Base-by-base conservation (phyloP, 164 flowering plant genomes). In the Magnolia sinica region DNA sequence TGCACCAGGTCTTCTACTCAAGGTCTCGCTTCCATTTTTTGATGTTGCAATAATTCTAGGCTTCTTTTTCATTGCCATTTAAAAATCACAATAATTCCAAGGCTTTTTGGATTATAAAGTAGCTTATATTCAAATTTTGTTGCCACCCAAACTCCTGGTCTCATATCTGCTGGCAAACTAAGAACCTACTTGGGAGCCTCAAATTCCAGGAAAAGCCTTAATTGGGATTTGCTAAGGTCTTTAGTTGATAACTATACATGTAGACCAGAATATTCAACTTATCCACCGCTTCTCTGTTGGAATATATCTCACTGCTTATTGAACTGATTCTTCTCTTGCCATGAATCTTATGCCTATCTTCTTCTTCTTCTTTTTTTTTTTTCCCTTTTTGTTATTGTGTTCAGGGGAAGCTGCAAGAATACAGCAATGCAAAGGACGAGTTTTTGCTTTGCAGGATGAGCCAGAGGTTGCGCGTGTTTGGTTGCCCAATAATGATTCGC, bases 361-460 rank as follows among this genome's bases (percentile, higher is more conserved):
- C 1, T 0, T 63, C 24, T 23, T 23, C 1, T 23, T 23, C 1
- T 73, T 52, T n/a, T n/a, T n/a, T n/a, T n/a, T n/a, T n/a, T n/a
- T n/a, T n/a, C n/a, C n/a, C n/a, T n/a, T n/a, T 63, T n/a, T 73
- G 59, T 13, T 37, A 73, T 18, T 16, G 4, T 76, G 24, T 79
- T 64, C 64, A 96, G 98, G 90, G 87, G 99, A 96, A 87, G 96
- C 98, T 75, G 98, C 94, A 67, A 88, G 99, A 82, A 96, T 96
- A 11, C 94, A 93, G 71, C 84, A 88, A 72, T 96, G 97, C 79
- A 92, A 89, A 81, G 99, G 99, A 76, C 86, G 98, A 80, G 99
- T 96, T 31, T 96, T 96, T 84, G 97, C 98, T 68, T 82, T 96
- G 89, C 97, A 91, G 84, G 98, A 94, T 86, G 99, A 96, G 82